Evolutionary conservation across 768 basidiomycete species (phyloP).

Genomic region (Termitomyces bulborhizus): DNA sequence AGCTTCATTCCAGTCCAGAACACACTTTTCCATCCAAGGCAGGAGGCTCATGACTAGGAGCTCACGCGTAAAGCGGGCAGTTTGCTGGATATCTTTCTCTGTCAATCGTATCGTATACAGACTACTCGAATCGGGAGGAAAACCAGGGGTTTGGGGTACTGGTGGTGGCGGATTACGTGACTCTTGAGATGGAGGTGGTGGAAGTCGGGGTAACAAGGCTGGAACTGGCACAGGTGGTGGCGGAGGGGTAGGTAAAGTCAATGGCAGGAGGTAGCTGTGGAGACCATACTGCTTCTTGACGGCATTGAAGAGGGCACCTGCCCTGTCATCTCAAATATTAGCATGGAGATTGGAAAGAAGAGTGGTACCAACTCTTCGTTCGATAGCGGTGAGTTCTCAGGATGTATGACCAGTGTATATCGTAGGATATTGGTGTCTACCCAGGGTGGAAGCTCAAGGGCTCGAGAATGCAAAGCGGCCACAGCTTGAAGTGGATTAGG

Average conservation of each 20-base stretch:
- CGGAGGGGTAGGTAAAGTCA: conserved; percentile 54
- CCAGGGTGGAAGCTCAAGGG: conserved; percentile 70
- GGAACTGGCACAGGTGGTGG: conserved; percentile 68
- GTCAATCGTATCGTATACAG: conserved; percentile 47
- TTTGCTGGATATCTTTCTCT: conserved; percentile 69
- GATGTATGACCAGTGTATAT: conserved; percentile 76
- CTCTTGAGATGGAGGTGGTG: conserved; percentile 37
- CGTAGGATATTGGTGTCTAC: conserved; percentile 67
- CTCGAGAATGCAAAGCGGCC: conserved; percentile 63
- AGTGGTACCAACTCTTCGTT: conserved; percentile 65
- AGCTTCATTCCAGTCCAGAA: conserved; percentile 90
- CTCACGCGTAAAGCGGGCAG: conserved; percentile 77
- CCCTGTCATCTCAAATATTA: conserved; percentile 34
- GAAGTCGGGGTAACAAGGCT: conserved; percentile 59
- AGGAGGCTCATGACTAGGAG: conserved; percentile 85
- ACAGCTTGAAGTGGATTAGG: conserved; percentile 79
- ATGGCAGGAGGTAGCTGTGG: conserved; percentile 64
- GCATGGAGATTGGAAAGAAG: not conserved
- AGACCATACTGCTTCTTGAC: conserved; percentile 84
- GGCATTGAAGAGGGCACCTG: conserved; percentile 74
- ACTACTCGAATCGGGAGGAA: conserved; percentile 19
- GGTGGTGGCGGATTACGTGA: conserved; percentile 17
- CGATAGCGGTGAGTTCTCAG: conserved; percentile 59
- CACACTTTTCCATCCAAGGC: conserved; percentile 96
- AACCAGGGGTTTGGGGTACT: conserved; percentile 10